phyloP scores from a whole-genome alignment of 352 stramenopile species.

The Globisporangium heterothallicum region DNA sequence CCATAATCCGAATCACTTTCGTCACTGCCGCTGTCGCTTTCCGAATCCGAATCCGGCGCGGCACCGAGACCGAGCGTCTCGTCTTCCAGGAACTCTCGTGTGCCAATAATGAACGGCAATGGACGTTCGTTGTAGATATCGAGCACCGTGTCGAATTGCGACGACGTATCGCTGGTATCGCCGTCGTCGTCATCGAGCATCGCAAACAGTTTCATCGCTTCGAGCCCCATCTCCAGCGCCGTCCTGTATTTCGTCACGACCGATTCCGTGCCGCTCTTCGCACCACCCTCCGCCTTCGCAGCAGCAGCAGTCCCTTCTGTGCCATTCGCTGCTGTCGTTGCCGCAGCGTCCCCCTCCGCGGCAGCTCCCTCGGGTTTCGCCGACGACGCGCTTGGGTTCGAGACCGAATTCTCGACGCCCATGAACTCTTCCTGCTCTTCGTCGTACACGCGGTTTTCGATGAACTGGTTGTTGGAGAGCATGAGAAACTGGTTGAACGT shows the following conservation, averaged over 20 bases:
- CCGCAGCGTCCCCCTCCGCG: neutral
- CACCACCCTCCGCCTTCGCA: slow-evolving; percentile 18
- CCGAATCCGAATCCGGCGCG: slow-evolving; percentile 43
- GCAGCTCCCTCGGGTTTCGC: neutral
- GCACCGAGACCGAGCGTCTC: slow-evolving; percentile 77
- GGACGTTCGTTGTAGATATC: slow-evolving; percentile 88
- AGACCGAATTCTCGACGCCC: slow-evolving; percentile 16
- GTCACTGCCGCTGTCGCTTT: slow-evolving; percentile 26
- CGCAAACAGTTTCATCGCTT: slow-evolving; percentile 82
- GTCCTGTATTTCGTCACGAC: slow-evolving; percentile 72
- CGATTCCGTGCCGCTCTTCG: slow-evolving; percentile 34
- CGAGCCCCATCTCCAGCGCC: slow-evolving; percentile 70
- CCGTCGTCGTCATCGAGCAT: slow-evolving; percentile 75
- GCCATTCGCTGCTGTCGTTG: neutral
- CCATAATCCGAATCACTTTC: slow-evolving; percentile 56
- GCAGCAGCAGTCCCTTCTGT: slow-evolving; percentile 6
- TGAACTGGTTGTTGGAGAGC: slow-evolving; percentile 86
- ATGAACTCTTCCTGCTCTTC: slow-evolving; percentile 80
- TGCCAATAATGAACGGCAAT: slow-evolving; percentile 85
- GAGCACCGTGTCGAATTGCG: slow-evolving; percentile 63
- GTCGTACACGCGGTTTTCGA: slow-evolving; percentile 88
- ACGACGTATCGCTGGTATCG: slow-evolving; percentile 42
- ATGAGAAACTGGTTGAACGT: slow-evolving; percentile 87
- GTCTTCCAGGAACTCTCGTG: slow-evolving; percentile 79
- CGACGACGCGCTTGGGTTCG: slow-evolving; percentile 4